These are phyloP conservation scores for Austroboletus niveus DNA, from an alignment of 1,284 basidiomycete species.

Conservation along the genomic window DNA sequence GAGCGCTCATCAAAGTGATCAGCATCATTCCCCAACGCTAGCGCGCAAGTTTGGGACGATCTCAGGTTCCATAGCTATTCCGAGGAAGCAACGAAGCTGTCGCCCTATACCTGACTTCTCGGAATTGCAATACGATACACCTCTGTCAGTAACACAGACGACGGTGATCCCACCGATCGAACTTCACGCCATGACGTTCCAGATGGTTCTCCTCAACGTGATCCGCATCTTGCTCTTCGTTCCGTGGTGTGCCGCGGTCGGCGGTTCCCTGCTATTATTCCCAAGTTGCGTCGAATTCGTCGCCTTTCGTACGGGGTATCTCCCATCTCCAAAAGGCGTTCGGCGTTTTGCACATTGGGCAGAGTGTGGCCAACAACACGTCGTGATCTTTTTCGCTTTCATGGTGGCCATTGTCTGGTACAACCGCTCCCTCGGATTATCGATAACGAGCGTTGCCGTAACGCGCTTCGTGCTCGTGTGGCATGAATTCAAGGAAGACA, in stretches of 20 bases:
- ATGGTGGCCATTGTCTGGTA: constrained; percentile 31
- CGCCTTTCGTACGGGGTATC: constrained; percentile 41
- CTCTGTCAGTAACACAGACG: neutral
- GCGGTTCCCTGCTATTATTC: constrained; percentile 41
- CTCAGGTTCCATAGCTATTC: constrained; percentile 20
- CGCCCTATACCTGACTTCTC: constrained; percentile 18
- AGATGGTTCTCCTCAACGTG: neutral
- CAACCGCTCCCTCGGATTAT: constrained; percentile 24
- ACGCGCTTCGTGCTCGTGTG: constrained; percentile 39
- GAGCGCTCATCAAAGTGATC: neutral
- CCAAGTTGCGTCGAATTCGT: constrained; percentile 39
- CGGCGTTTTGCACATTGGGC: constrained; percentile 46
- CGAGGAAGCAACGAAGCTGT: constrained; percentile 9
- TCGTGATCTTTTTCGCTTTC: constrained; percentile 40
- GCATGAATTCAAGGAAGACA: constrained; percentile 36
- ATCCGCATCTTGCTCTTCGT: constrained; percentile 38
- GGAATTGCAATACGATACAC: neutral
- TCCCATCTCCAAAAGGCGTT: constrained; percentile 36
- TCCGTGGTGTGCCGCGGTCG: constrained; percentile 49
- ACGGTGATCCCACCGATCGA: neutral
- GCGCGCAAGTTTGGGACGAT: constrained; percentile 27
- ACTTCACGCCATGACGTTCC: neutral
- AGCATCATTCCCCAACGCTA: constrained; percentile 2
- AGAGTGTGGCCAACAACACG: constrained; percentile 40
- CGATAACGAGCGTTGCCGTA: constrained; percentile 26